Conservation (phyloP, 805 yeast species). For the Candida stauntonica region DNA sequence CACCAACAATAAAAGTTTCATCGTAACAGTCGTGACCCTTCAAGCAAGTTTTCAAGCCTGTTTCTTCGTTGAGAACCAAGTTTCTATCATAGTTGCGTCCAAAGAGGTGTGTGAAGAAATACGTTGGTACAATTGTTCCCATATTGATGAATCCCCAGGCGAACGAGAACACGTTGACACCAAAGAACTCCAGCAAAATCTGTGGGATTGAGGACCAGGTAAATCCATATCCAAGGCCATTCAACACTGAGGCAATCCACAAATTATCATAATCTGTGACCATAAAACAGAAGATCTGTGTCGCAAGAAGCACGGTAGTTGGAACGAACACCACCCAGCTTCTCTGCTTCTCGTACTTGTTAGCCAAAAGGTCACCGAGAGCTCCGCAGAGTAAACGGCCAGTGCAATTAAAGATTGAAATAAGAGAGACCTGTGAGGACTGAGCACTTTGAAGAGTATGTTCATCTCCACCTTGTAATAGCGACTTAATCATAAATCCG, state of each 20-base stretch:
- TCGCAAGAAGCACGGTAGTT: constrained; percentile 38
- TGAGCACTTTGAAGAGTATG: constrained; percentile 46
- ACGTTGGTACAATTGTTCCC: constrained; percentile 62
- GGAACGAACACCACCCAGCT: constrained; percentile 55
- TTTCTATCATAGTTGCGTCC: constrained; percentile 60
- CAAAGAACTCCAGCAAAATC: constrained; percentile 71
- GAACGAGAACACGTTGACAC: constrained; percentile 59
- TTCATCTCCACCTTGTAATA: constrained; percentile 27
- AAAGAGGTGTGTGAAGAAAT: constrained; percentile 55
- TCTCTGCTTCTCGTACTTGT: constrained; percentile 42
- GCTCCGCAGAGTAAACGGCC: constrained; percentile 66
- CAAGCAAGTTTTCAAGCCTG: constrained; percentile 21
- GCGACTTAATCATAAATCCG: constrained; percentile 62
- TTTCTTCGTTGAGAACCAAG: constrained; percentile 12
- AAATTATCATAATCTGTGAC: constrained; percentile 34
- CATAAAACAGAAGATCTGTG: constrained; percentile 46
- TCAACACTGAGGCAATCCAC: constrained; percentile 48
- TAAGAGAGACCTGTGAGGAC: constrained; percentile 66
- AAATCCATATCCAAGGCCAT: constrained; percentile 71
- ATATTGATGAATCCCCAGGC: constrained; percentile 72
- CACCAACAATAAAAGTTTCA: constrained; percentile 37
- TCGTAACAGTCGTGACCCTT: constrained; percentile 31
- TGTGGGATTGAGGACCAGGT: constrained; percentile 71
- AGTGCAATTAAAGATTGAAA: constrained; percentile 61
- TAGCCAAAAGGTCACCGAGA: constrained; percentile 55